Evolutionary conservation across 768 basidiomycete genomes (phyloP), one percentile per base, ranked within the genome.

Genomic region (Hebeloma cylindrosporum): DNA sequence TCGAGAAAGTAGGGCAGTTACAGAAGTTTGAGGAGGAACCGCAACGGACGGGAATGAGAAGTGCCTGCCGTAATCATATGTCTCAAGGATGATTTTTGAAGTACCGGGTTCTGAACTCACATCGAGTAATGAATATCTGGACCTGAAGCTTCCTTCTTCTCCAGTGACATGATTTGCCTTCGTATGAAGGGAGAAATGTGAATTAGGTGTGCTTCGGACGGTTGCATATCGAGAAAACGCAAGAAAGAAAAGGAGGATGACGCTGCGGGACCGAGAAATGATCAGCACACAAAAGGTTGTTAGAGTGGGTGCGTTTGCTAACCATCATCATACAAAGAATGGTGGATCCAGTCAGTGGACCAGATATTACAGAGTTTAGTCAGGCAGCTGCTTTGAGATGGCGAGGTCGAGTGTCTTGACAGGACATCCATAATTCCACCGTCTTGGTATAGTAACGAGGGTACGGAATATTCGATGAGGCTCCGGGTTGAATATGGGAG

Each of bases 401-500:
- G 70, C 11, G 67, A 62, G 11, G 59, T 59, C 11, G 77, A 68
- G n/a, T 70, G 58, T 57, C 85, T 77, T 3, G 66, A 71, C 2
- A 91, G 88, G 33, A 87, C 68, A 50, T 78, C 66, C 14, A 88
- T 51, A 6, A 93, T 64, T 8, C 88, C 88, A 10, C 88, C 87
- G 34, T 91, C 88, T 21, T 78, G 71, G 62, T 87, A 89, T 11
- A 98, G 63, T 17, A 95, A 62, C 52, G 77, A 71, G 3, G 96
- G 95, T 8, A 98, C 66, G 1, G 63, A 61, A 45, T 83, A 82
- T 56, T 88, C 82, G 51, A 99, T 95, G 2, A 89, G 88, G 60
- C 88, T 97, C 41, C 79, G 76, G 4, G 92, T 85, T 7, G 92
- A 93, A 60, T 97, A 95, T 5, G 91, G 83, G 9, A 87, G 70